phyloP scores from a whole-genome alignment of 2,329 filamentous ascomycete species.

The Fusarium sp. region DNA sequence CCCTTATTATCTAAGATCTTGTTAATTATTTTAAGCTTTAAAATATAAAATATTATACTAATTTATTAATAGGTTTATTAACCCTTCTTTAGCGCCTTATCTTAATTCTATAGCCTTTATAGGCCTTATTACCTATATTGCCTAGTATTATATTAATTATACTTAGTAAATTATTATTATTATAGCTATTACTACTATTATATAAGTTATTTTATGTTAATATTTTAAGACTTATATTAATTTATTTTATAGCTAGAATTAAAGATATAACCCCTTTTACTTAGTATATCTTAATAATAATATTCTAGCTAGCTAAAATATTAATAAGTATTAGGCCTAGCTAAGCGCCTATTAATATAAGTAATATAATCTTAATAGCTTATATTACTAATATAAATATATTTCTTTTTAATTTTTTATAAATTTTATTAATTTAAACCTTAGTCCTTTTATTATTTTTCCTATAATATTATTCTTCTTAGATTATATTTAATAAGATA shows the following conservation, averaged over 20 bases:
- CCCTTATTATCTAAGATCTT: too few species aligned
- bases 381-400: not conserved
- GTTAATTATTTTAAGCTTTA: too few species aligned
- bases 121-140: too few species aligned
- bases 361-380: not conserved
- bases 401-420: not conserved
- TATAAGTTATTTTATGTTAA: too few species aligned
- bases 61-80: too few species aligned
- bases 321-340: not conserved
- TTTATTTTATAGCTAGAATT: too few species aligned
- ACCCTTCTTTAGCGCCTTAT: too few species aligned
- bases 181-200: rapidly evolving
- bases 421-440: not conserved
- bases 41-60: too few species aligned
- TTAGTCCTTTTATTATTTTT: not conserved
- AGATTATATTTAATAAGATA: not conserved
- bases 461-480: not conserved
- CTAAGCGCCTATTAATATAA: rapidly evolving
- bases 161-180: too few species aligned
- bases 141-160: too few species aligned
- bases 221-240: too few species aligned
- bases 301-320: not conserved
- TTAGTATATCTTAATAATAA: not conserved
- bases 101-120: rapidly evolving
- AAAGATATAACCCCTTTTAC: rapidly evolving